These are phyloP conservation scores for Aspergillus sp. DNA, from an alignment of 2,329 filamentous ascomycete genomes.

Conservation along the genomic window DNA sequence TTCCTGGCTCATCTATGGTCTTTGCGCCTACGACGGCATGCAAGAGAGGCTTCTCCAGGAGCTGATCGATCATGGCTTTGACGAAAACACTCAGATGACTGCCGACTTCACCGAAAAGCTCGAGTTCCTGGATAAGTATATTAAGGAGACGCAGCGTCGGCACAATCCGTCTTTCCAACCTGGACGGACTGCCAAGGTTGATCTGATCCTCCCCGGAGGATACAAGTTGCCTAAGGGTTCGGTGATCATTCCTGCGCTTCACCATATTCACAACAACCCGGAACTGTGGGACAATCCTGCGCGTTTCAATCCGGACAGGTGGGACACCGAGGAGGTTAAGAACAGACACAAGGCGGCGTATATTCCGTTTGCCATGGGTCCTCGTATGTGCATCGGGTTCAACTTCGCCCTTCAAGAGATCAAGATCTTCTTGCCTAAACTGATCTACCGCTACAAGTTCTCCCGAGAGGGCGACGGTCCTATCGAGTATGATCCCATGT, in stretches of 20 bases:
- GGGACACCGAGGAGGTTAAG: conserved; percentile 57
- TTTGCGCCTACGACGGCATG: conserved; percentile 55
- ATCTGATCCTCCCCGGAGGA: conserved; percentile 60
- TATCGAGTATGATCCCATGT: conserved; percentile 41
- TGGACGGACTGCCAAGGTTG: conserved; percentile 55
- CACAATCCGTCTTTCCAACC: conserved; percentile 65
- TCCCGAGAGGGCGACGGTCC: conserved; percentile 49
- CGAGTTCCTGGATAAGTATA: conserved; percentile 40
- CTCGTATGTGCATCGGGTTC: conserved; percentile 62
- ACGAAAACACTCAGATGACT: conserved; percentile 47
- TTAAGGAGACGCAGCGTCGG: conserved; percentile 61
- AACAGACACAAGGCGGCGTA: conserved; percentile 54
- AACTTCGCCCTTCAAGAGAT: conserved; percentile 64
- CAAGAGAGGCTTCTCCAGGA: conserved; percentile 61
- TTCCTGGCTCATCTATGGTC: conserved; percentile 58
- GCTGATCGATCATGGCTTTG: conserved; percentile 51
- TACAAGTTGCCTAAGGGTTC: conserved; percentile 55
- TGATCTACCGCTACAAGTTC: conserved; percentile 61
- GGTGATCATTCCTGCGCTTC: conserved; percentile 54
- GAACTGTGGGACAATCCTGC: conserved; percentile 58
- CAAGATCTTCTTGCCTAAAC: conserved; percentile 56
- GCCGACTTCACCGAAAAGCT: conserved; percentile 51
- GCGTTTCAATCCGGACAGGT: conserved; percentile 60
- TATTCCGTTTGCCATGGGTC: conserved; percentile 59
- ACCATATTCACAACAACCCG: conserved; percentile 52